Evolutionary conservation across 2,329 filamentous ascomycete genomes (phyloP), one percentile per base, ranked within the genome.

Genomic region (Aspergillus ochraceoroseus): DNA sequence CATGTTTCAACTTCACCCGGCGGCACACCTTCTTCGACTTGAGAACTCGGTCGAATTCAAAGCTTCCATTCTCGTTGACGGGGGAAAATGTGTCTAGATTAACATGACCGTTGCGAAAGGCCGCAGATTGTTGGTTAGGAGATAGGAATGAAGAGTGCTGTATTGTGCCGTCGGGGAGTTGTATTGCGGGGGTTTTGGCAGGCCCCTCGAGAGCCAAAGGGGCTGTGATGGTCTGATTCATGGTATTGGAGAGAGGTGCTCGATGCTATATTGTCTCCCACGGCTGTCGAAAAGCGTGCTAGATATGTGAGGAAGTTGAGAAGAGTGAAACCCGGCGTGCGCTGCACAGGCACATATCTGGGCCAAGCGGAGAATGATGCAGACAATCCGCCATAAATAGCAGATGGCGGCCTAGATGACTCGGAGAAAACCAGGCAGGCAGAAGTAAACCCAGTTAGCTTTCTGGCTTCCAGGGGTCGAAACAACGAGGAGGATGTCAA

Each of bases 21-120:
- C 94, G 94, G 59, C 85, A 77, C 26, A 95, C 81, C 52, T 83
- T 84, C 44, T 90, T 89, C 42, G 83, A 81, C 70, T 94, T 96
- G 63, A 96, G 77, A 40, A 96, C 86, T 35, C 88, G 83, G 65
- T 98, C 92, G 58, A 94, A 94, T 58, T 92, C 89, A 63, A 95
- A 98, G 65, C 87, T 92, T 48, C 92, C 92, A 65, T 94, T 89
- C 65, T 94, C 83, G 61, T 90, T 94, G 49, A 96, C 87, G 3
- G 88, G 87, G 19, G 87, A 92, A 58, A 87, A 81, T 11, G 81
- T 74, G 50, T 85, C 80, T 29, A 83, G 60, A 17, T 70, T 71
- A 17, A 79, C 64, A 52, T 77, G 73, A 40, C 67, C 66, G 40
- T 56, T 69, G 43, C 67, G 65, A 53, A 53, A 54, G 7, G 49